These are phyloP conservation scores for Hemisphaericaspora lyxosophila DNA, from an alignment of 1,139 yeast genomes.

Conservation along the genomic window DNA sequence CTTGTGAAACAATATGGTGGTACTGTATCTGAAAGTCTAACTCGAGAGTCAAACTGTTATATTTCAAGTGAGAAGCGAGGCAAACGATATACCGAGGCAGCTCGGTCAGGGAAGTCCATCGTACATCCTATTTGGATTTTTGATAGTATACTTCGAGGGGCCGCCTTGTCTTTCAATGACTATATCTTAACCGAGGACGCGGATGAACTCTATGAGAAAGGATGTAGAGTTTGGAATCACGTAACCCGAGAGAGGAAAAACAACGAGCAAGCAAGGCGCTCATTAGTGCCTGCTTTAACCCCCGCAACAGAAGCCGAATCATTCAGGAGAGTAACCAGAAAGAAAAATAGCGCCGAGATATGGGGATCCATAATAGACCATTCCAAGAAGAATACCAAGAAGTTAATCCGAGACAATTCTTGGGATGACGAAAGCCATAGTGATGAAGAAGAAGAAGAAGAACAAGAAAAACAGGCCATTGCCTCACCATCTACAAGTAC, in stretches of 20 bases:
- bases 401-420: constrained; percentile 21
- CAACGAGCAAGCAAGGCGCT: constrained; percentile 1
- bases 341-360: constrained; percentile 26
- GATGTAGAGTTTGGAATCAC: constrained; percentile 55
- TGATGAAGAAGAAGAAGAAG: constrained; percentile 14
- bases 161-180: constrained; percentile 50
- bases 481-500: neutral
- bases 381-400: constrained; percentile 19
- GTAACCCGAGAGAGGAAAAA: constrained; percentile 2
- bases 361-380: constrained; percentile 56
- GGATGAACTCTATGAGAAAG: constrained; percentile 36
- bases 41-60: constrained; percentile 50
- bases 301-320: constrained; percentile 12
- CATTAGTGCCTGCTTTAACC: constrained; percentile 9
- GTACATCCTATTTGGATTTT: constrained; percentile 76
- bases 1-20: constrained; percentile 59
- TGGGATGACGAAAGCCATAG: constrained; percentile 29
- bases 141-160: constrained; percentile 62
- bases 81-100: constrained; percentile 59
- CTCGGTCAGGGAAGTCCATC: constrained; percentile 66
- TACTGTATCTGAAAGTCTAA: constrained; percentile 53
- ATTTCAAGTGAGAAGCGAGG: constrained; percentile 58
- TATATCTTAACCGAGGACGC: constrained; percentile 33
- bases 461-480: too few species aligned
- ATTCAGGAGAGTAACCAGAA: constrained; percentile 4